Conservation (phyloP, 2,329 filamentous ascomycete genomes). For the Epichloe bromicola region DNA sequence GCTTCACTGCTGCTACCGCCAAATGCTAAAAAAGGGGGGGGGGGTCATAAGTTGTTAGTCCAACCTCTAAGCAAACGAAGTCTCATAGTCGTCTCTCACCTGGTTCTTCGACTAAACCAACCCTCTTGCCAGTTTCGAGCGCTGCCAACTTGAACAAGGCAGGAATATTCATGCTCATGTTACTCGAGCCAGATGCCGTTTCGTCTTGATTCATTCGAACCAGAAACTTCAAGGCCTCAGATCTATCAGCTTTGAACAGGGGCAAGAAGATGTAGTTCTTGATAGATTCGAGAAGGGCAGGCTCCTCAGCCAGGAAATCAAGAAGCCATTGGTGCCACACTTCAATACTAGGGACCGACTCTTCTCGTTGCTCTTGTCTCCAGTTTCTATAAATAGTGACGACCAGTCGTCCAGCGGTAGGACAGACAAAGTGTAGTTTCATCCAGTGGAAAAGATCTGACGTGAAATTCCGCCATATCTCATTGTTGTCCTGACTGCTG, state of each 20-base stretch:
- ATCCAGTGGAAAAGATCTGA: conserved; percentile 41
- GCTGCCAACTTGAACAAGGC: conserved; percentile 50
- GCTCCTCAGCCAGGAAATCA: conserved; percentile 32
- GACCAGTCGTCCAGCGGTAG: conserved; percentile 47
- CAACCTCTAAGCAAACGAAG: neutral
- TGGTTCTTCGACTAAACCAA: conserved; percentile 56
- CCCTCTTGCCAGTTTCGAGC: conserved; percentile 59
- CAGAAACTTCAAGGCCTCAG: conserved; percentile 44
- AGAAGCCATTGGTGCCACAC: conserved; percentile 46
- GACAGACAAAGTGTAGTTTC: conserved; percentile 42
- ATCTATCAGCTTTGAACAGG: conserved; percentile 45
- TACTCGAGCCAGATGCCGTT: conserved; percentile 31
- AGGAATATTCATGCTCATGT: conserved; percentile 35
- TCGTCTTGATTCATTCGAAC: conserved; percentile 39
- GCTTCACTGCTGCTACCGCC: conserved; percentile 8
- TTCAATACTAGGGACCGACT: conserved; percentile 20
- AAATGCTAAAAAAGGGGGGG: conserved; percentile 13
- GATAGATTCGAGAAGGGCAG: conserved; percentile 44
- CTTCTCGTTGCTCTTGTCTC: conserved; percentile 17
- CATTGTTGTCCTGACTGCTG: conserved; percentile 5
- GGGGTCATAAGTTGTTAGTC: neutral
- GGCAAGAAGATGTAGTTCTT: conserved; percentile 52
- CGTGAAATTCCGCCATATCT: conserved; percentile 38
- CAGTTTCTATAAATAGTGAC: conserved; percentile 42
- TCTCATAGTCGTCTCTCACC: conserved; percentile 23